Base-by-base conservation (phyloP, 1,284 basidiomycete genomes). In the Fomitopsis betulina region DNA sequence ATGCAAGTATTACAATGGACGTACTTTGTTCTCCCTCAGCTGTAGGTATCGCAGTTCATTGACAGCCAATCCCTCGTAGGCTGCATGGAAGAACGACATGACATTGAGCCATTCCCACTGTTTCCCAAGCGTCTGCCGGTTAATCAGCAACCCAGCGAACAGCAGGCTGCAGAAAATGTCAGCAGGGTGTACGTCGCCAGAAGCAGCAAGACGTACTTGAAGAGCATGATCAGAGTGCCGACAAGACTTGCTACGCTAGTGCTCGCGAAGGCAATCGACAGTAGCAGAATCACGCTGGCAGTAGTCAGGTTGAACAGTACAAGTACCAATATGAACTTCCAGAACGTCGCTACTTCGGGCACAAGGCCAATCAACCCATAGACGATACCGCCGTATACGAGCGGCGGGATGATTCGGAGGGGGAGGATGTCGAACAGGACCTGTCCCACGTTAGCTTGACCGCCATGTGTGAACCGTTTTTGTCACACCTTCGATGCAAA, bases 41-140 rank as follows among this genome's bases (percentile, higher is more conserved):
- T 94, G 91, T n/a, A 98, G 77, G 72, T 96, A 97, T 51, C 95
- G 80, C 55, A 99, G 77, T 74, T 99, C 96, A 71, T 98, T 98
- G 59, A 98, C 95, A 25, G 95, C 87, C 30, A 99, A 81, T 1
- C 92, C 94, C 75, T 99, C 96, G 69, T 94, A 98, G 0, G 92
- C 96, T n/a, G 96, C 96, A 75, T 98, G 96, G 87, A 97, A 98
- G 82, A 98, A 98, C 3, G 94, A 96, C 13, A 93, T 70, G 1
- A 91, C 94, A 69, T 94, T 91, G 62, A 98, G 76, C 93, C 94
- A 97, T 58, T 84, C 85, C 52, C 96, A 77, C 39, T 78, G 80
- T 0, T 79, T 77, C 0, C 85, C 82, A 12, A 98, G 85, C 25
- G 90, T 87, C 64, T 96, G 91, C 52, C 94, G 86, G 73, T 98